phyloP scores from a whole-genome alignment of 2,329 filamentous ascomycete genomes.

The Alternaria consortialis region DNA sequence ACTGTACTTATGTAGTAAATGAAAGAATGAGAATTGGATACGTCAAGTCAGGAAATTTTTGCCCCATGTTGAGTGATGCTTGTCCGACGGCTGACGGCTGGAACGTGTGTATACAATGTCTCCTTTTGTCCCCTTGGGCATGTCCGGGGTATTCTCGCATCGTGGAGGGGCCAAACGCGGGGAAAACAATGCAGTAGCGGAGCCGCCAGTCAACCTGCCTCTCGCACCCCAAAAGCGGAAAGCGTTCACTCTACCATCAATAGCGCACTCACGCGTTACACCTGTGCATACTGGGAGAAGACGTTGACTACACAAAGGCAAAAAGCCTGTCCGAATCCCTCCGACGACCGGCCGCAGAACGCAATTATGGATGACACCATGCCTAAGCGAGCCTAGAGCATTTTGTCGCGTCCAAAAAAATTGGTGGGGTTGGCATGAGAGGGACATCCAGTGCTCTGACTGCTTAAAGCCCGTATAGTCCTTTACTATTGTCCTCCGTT shows the following conservation, averaged over 20 bases:
- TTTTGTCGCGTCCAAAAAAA: constrained; percentile 39
- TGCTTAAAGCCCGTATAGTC: constrained; percentile 15
- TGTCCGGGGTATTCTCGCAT: constrained; percentile 23
- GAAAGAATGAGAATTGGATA: constrained; percentile 33
- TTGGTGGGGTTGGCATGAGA: constrained; percentile 23
- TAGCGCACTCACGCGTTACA: neutral
- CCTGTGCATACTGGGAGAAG: neutral
- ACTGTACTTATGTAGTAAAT: constrained; percentile 41
- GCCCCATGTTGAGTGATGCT: neutral
- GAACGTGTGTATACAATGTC: neutral
- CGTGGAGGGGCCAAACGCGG: constrained; percentile 19
- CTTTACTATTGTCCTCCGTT: constrained; percentile 10
- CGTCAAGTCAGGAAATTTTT: constrained; percentile 17
- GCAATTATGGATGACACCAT: constrained; percentile 22
- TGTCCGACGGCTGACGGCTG: neutral
- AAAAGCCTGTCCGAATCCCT: constrained; percentile 15
- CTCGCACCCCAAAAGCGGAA: constrained; percentile 10
- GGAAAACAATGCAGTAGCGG: constrained; percentile 10
- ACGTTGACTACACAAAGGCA: neutral
- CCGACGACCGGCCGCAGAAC: constrained; percentile 36
- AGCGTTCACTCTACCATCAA: neutral
- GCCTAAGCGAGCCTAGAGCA: constrained; percentile 28
- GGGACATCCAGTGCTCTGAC: constrained; percentile 13
- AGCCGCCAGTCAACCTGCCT: constrained; percentile 7
- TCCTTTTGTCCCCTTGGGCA: neutral